A percentile compares a stretch with the other conserved stretches of the same genome.
phyloP scores from a whole-genome alignment of 371 early-diverging fungal species.

The Umbelopsis sp. region DNA sequence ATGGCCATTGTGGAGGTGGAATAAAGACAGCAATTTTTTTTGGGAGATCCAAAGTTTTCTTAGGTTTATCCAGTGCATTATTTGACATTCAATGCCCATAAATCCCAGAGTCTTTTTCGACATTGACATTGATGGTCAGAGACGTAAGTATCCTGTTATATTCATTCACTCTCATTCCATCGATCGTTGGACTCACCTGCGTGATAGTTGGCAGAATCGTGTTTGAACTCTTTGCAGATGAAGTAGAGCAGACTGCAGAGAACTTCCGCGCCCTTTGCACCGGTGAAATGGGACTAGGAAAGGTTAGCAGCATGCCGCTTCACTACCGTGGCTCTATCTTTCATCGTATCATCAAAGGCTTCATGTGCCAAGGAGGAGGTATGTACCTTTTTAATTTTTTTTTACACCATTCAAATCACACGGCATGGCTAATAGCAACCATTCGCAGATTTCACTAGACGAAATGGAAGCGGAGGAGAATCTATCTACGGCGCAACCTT shows the following conservation, averaged over 20 bases:
- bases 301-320: constrained; percentile 63
- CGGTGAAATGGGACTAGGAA: constrained; percentile 78
- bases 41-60: background rate
- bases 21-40: background rate
- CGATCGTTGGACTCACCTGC: background rate
- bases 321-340: constrained; percentile 70
- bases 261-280: constrained; percentile 93
- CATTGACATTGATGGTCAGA: constrained; percentile 66
- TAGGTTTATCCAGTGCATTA: constrained; percentile 20
- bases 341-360: constrained; percentile 79
- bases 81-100: constrained; percentile 38
- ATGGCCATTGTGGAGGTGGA: background rate
- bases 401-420: background rate
- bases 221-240: constrained; percentile 93
- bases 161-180: no score
- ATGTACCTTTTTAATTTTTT: constrained; percentile 2
- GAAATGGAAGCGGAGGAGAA: constrained; percentile 87
- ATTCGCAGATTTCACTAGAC: constrained; percentile 67
- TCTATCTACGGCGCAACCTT: constrained; percentile 87
- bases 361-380: constrained; percentile 78
- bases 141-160: constrained; percentile 30
- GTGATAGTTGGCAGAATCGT: constrained; percentile 78
- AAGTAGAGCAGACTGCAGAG: constrained; percentile 96
- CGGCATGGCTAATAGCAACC: background rate
- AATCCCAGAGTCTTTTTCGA: constrained; percentile 73